Evolutionary conservation across 345 rosid genomes (phyloP).

Genomic region (Nephelium lappaceum): DNA sequence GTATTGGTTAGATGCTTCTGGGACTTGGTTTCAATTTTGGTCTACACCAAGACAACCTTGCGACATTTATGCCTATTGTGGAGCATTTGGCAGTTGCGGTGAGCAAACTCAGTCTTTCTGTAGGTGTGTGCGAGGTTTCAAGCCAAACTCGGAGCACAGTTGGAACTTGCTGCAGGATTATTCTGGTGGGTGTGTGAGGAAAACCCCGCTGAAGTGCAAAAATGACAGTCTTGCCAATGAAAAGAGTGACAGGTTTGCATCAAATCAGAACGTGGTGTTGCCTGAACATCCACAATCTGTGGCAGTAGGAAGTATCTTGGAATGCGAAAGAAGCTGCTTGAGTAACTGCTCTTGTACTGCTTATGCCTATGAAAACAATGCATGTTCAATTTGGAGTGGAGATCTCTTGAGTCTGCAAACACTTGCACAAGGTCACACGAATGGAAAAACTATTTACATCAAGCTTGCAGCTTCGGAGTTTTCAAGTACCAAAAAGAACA

Average conservation of each 20-base stretch:
- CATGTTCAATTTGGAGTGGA: constrained; percentile 22
- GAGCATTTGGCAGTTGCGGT: constrained; percentile 26
- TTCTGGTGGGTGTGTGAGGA: constrained; percentile 30
- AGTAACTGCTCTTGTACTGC: constrained; percentile 39
- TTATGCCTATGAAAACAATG: constrained; percentile 20
- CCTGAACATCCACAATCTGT: not conserved
- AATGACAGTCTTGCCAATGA: not conserved
- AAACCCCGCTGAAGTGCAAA: constrained; percentile 4
- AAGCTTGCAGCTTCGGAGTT: constrained; percentile 29
- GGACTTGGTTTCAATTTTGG: constrained; percentile 26
- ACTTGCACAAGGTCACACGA: not conserved
- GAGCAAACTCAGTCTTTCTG: constrained; percentile 23
- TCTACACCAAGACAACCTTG: constrained; percentile 12
- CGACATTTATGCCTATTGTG: constrained; percentile 28
- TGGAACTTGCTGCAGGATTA: constrained; percentile 27
- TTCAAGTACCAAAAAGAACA: constrained; percentile 37
- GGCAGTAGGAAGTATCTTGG: not conserved
- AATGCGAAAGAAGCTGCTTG: constrained; percentile 29
- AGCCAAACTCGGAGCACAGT: constrained; percentile 12
- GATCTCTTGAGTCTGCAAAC: constrained; percentile 2
- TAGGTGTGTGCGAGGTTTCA: constrained; percentile 32
- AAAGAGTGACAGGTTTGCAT: constrained; percentile 14
- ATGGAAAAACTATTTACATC: constrained; percentile 12
- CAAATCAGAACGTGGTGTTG: not conserved
- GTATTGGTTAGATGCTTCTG: not conserved